phyloP scores from a whole-genome alignment of 345 rosid species.

The Salix suchowensis region DNA sequence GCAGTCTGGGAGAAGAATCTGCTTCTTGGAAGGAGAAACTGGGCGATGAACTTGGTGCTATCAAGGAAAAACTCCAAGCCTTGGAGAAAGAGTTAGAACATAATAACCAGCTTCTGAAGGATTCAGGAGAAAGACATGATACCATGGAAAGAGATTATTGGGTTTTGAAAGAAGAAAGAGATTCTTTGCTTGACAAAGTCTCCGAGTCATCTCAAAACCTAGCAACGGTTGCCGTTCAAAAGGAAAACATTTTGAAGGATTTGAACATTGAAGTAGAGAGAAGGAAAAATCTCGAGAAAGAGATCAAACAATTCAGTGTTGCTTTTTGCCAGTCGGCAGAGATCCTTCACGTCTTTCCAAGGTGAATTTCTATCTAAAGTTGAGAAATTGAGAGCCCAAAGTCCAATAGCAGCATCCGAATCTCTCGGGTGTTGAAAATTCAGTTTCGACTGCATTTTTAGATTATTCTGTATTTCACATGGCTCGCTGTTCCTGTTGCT shows the following conservation, averaged over 20 bases:
- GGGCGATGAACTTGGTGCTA: slow-evolving; percentile 36
- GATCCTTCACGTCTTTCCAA: slow-evolving; percentile 50
- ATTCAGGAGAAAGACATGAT: slow-evolving; percentile 42
- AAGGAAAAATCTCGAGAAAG: slow-evolving; percentile 63
- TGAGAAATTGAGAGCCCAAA: slow-evolving; percentile 48
- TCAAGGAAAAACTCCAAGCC: slow-evolving; percentile 46
- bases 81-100: slow-evolving; percentile 44
- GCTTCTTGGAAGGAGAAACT: slow-evolving; percentile 40
- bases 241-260: slow-evolving; percentile 61
- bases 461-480: neutral
- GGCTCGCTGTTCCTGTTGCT: neutral
- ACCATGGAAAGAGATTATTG: slow-evolving; percentile 55
- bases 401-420: slow-evolving; percentile 39
- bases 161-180: slow-evolving; percentile 57
- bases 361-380: slow-evolving; percentile 59
- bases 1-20: slow-evolving; percentile 37
- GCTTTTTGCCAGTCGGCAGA: slow-evolving; percentile 66
- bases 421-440: slow-evolving; percentile 28
- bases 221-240: slow-evolving; percentile 37
- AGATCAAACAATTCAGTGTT: slow-evolving; percentile 59
- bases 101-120: slow-evolving; percentile 45
- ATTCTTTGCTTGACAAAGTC: slow-evolving; percentile 36
- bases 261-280: slow-evolving; percentile 52
- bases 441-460: too few species aligned
- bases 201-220: slow-evolving; percentile 47